Conservation (phyloP, 345 rosid species). For the Cardamine chenopodiifolia region DNA sequence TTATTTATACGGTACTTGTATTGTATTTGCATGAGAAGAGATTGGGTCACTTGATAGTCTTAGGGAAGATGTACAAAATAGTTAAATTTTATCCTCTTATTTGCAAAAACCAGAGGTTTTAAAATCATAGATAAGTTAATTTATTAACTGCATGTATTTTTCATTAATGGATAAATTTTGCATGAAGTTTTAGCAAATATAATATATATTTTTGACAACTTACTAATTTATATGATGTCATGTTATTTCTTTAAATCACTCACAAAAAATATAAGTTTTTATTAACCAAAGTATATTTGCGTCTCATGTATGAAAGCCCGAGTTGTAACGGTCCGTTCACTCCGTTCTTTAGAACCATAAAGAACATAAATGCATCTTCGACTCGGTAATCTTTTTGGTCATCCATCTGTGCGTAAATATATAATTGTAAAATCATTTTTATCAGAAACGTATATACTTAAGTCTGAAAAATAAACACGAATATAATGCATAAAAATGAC, state of each 20-base stretch:
- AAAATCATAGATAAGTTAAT: too few species aligned
- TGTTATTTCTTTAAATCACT: too few species aligned
- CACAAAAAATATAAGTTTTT: too few species aligned
- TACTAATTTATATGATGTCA: not conserved
- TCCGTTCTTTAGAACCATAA: constrained; percentile 3
- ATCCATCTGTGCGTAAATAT: constrained; percentile 13
- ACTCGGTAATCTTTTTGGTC: not conserved
- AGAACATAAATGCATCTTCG: not conserved
- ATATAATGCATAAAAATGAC: not conserved
- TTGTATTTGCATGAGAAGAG: constrained; percentile 21
- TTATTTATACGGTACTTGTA: not conserved
- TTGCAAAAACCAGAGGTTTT: too few species aligned
- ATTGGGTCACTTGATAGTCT: constrained; percentile 10
- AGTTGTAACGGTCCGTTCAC: constrained; percentile 30
- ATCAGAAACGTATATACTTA: too few species aligned
- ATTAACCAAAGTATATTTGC: not conserved
- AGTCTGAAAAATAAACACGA: not conserved
- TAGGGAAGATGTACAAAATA: too few species aligned
- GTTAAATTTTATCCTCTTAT: too few species aligned
- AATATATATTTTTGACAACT: too few species aligned
- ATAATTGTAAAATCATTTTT: not conserved
- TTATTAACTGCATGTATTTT: not conserved
- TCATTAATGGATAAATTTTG: too few species aligned
- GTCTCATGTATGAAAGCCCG: constrained; percentile 6
- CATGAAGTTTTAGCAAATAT: not conserved